phyloP scores from a whole-genome alignment of 139 green algal species.

The Micractinium conductrix region DNA sequence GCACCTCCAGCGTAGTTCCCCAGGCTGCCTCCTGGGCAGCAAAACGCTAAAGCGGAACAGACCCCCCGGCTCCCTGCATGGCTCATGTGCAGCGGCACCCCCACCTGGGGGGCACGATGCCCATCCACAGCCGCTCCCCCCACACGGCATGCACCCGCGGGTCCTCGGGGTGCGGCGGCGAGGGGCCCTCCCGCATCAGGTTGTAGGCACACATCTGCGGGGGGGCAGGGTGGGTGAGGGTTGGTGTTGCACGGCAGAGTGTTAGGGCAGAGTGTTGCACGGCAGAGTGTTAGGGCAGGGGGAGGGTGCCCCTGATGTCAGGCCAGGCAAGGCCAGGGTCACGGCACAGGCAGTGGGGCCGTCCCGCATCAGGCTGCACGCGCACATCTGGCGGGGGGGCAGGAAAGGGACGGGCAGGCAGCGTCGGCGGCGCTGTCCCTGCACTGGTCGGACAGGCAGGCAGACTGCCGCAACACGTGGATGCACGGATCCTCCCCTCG shows the following conservation, averaged over 20 bases:
- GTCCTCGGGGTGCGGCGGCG: not conserved
- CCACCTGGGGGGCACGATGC: conserved; percentile 17
- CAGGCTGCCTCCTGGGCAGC: not conserved
- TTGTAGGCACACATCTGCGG: conserved; percentile 8
- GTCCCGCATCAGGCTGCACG: no score
- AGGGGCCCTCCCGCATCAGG: not conserved
- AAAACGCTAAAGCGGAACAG: not conserved
- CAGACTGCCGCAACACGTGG: not conserved
- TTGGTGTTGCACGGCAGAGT: no score
- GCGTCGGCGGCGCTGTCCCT: no score
- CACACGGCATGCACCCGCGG: not conserved
- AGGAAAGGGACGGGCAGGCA: not conserved
- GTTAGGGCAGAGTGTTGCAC: no score
- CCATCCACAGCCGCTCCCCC: not conserved
- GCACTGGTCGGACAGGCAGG: not conserved
- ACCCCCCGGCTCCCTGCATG: not conserved
- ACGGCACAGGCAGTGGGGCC: not conserved
- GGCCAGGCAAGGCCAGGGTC: no score
- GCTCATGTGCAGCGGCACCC: not conserved
- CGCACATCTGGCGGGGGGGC: not conserved
- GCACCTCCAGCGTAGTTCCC: no score
- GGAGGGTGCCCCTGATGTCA: no score
- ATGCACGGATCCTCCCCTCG: not conserved
- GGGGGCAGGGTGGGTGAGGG: not conserved
- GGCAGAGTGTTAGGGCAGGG: no score